phyloP scores from a whole-genome alignment of 257 asterid genomes.

The Asclepias syriaca region DNA sequence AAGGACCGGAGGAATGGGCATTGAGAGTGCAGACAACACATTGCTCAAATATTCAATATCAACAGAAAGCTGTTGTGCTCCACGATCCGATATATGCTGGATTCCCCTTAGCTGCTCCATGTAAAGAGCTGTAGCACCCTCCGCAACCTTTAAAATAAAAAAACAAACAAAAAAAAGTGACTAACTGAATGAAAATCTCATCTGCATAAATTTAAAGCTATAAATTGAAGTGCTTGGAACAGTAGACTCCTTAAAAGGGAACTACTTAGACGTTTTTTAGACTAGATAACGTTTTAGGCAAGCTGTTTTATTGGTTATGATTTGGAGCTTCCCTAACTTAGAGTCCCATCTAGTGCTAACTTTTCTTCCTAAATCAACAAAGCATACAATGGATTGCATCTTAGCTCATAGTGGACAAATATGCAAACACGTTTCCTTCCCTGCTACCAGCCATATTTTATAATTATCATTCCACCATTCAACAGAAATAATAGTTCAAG shows the following conservation, averaged over 20 bases:
- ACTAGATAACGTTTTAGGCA: neutral
- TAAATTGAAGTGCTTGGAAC: neutral
- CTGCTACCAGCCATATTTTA: neutral
- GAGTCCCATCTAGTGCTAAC: neutral
- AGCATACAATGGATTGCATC: neutral
- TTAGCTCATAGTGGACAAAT: neutral
- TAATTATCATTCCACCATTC: neutral
- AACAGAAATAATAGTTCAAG: neutral
- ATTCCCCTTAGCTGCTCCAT: constrained; percentile 86
- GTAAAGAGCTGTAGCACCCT: constrained; percentile 87
- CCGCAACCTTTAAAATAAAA: constrained; percentile 59
- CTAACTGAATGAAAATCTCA: neutral
- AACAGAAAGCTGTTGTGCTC: constrained; percentile 89
- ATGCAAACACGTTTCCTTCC: neutral
- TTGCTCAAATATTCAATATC: constrained; percentile 91
- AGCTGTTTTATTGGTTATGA: neutral
- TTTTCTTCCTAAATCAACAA: neutral
- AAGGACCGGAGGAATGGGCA: constrained; percentile 79
- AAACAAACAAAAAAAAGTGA: neutral
- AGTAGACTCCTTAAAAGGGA: neutral
- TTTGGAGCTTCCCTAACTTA: neutral
- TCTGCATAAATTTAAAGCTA: neutral
- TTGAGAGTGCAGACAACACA: constrained; percentile 88
- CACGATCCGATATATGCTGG: constrained; percentile 81
- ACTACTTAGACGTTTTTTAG: neutral